Conservation (phyloP, 1,139 yeast genomes). For the Taphrina sp. region DNA sequence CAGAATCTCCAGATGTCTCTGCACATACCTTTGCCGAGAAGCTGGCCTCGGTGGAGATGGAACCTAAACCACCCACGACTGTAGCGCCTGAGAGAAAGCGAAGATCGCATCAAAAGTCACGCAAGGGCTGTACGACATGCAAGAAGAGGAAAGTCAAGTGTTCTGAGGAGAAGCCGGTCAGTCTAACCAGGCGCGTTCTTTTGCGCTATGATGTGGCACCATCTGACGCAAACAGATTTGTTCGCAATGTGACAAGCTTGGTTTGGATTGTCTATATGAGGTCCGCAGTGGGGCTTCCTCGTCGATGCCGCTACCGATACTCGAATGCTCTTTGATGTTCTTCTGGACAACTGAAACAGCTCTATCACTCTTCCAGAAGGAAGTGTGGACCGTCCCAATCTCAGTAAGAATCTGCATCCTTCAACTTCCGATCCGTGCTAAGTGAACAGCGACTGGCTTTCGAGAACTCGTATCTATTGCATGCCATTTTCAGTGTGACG, state of each 20-base stretch:
- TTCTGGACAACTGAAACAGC: slow-evolving; percentile 21
- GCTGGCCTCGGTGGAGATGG: too few relatives aligned
- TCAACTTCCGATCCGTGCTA: too few relatives aligned
- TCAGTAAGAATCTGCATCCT: slow-evolving; percentile 14
- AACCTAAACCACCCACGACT: too few relatives aligned
- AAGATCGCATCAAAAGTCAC: slow-evolving; percentile 37
- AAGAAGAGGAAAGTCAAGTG: slow-evolving; percentile 52
- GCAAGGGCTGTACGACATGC: slow-evolving; percentile 50
- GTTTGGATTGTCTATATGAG: slow-evolving; percentile 20
- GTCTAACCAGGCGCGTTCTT: not conserved
- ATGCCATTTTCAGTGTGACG: slow-evolving; percentile 21
- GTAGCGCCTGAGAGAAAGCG: slow-evolving; percentile 35
- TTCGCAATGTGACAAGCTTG: slow-evolving; percentile 24
- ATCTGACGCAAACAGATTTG: not conserved
- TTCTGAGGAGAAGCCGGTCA: slow-evolving; percentile 49
- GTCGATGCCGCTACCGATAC: slow-evolving; percentile 20
- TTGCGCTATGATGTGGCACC: not conserved
- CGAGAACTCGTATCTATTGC: slow-evolving; percentile 20
- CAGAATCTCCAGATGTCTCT: too few relatives aligned
- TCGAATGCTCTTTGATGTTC: slow-evolving; percentile 27
- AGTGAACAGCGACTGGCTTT: slow-evolving; percentile 14
- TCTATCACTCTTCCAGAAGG: slow-evolving; percentile 5
- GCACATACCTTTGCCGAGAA: too few relatives aligned
- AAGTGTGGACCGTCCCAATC: slow-evolving; percentile 19
- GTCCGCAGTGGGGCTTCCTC: slow-evolving; percentile 13